phyloP scores from a whole-genome alignment of 169 alveolate genomes.

The Eimeria necatrix region DNA sequence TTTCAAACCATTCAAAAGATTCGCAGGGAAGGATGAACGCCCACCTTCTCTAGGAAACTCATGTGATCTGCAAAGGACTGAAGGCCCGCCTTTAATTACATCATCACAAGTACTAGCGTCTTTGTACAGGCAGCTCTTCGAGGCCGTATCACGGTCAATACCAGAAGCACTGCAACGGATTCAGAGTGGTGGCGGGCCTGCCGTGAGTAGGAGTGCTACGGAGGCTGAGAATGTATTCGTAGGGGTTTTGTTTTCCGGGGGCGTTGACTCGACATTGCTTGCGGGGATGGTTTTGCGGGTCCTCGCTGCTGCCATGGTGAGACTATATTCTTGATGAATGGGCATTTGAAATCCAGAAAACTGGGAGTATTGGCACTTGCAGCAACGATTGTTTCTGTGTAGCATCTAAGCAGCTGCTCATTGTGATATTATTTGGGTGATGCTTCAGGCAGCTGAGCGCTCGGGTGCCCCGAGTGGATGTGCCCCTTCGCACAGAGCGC shows the following conservation, averaged over 20 bases:
- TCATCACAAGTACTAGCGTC: not conserved
- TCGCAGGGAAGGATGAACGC: not conserved
- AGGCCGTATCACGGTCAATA: constrained; percentile 36
- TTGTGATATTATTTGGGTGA: not conserved
- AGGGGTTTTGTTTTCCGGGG: constrained; percentile 80
- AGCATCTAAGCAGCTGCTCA: too few relatives aligned
- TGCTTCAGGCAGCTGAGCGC: constrained; percentile 36
- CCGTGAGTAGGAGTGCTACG: constrained; percentile 3
- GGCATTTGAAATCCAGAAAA: too few relatives aligned
- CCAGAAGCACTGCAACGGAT: constrained; percentile 56
- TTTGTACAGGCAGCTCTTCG: constrained; percentile 23
- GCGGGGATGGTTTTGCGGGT: constrained; percentile 76
- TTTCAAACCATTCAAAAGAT: not conserved
- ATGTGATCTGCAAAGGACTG: not conserved
- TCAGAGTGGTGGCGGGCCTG: not conserved
- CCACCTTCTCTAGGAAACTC: not conserved
- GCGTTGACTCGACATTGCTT: constrained; percentile 79
- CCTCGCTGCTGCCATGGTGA: constrained; percentile 67
- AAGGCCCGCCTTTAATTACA: not conserved
- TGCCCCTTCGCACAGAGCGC: not conserved
- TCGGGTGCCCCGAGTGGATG: not conserved
- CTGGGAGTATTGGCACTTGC: too few relatives aligned
- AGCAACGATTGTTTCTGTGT: too few relatives aligned
- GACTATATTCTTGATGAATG: not conserved
- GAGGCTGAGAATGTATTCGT: constrained; percentile 13